Evolutionary conservation across 495 filamentous ascomycete genomes (phyloP).

Genomic region (Annulohypoxylon nitens): DNA sequence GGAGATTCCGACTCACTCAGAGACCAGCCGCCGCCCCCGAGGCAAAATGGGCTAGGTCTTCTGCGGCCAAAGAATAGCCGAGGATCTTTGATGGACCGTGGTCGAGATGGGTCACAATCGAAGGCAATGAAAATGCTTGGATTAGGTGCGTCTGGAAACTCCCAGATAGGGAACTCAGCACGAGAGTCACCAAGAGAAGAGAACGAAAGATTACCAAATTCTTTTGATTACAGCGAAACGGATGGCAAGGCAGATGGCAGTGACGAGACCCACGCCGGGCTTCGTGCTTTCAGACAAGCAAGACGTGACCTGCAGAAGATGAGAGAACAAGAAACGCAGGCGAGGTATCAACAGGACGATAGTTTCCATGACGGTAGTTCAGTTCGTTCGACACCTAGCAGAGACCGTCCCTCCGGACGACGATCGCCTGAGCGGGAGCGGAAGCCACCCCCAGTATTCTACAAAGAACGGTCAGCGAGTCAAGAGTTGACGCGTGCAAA

Average conservation of each 20-base stretch:
- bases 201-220: constrained; percentile 39
- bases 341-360: constrained; percentile 50
- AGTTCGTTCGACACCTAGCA: constrained; percentile 46
- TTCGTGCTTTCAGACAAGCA: constrained; percentile 65
- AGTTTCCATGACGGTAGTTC: constrained; percentile 43
- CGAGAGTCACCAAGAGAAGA: constrained; percentile 64
- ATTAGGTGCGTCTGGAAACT: constrained; percentile 65
- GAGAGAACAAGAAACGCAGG: constrained; percentile 61
- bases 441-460: constrained; percentile 58
- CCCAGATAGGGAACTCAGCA: constrained; percentile 64
- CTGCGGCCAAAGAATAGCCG: constrained; percentile 76
- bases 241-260: constrained; percentile 39
- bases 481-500: constrained; percentile 50
- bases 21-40: constrained; percentile 59
- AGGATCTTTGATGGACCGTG: constrained; percentile 67
- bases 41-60: constrained; percentile 73
- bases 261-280: constrained; percentile 56
- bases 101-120: constrained; percentile 58
- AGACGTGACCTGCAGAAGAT: constrained; percentile 65
- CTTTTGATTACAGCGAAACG: constrained; percentile 29
- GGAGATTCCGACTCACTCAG: constrained; percentile 50
- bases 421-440: constrained; percentile 61
- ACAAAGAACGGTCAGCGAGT: constrained; percentile 56
- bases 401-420: constrained; percentile 51
- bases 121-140: constrained; percentile 83